These are phyloP conservation scores for Starmerella apis DNA, from an alignment of 805 yeast genomes.

Conservation along the genomic window DNA sequence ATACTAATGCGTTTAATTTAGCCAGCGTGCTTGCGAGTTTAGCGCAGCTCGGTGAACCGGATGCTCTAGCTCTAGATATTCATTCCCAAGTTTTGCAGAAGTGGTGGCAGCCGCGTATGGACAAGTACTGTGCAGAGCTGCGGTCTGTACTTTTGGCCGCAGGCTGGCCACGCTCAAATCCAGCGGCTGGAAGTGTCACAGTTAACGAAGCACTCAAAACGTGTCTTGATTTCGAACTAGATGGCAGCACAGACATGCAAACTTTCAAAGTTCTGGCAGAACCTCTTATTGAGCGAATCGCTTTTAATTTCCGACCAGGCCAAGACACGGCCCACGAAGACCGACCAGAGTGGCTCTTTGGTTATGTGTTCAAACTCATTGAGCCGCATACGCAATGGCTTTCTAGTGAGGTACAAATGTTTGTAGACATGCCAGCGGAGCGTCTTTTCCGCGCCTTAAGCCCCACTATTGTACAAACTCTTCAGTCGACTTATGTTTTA, in stretches of 20 bases:
- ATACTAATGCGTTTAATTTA: background rate
- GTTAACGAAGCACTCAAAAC: background rate
- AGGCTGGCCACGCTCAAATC: constrained; percentile 22
- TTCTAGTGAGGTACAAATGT: constrained; percentile 23
- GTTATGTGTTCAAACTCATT: constrained; percentile 34
- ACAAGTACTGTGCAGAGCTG: constrained; percentile 4
- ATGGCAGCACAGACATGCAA: constrained; percentile 21
- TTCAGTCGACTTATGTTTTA: constrained; percentile 8
- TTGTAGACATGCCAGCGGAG: constrained; percentile 29
- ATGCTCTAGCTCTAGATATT: background rate
- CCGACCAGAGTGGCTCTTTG: constrained; percentile 63
- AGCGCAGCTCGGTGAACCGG: background rate
- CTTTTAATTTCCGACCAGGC: constrained; percentile 46
- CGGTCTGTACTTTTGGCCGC: constrained; percentile 4
- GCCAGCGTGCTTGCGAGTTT: constrained; percentile 1
- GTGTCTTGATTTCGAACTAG: constrained; percentile 3
- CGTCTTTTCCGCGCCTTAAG: constrained; percentile 42
- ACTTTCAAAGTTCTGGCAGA: constrained; percentile 40
- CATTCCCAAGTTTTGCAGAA: background rate
- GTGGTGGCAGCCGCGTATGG: constrained; percentile 15
- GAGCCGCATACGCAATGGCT: constrained; percentile 31
- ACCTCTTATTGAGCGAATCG: constrained; percentile 43
- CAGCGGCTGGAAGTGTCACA: constrained; percentile 4
- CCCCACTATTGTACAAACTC: constrained; percentile 26
- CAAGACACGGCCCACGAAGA: constrained; percentile 53